These are phyloP conservation scores for Apophysomyces ossiformis DNA, from an alignment of 371 early-diverging fungal genomes.

Conservation along the genomic window DNA sequence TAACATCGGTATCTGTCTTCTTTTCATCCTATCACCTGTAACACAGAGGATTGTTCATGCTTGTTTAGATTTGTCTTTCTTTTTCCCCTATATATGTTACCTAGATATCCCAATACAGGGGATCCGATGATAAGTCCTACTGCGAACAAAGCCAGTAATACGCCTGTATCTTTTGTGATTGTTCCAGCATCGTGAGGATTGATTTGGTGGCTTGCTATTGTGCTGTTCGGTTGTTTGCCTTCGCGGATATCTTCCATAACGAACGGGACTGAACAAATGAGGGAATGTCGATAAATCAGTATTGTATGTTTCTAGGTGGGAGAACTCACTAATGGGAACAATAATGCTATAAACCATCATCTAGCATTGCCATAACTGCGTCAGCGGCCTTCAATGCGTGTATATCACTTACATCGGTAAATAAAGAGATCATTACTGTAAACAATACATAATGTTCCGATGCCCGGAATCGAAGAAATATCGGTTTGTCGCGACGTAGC, in stretches of 20 bases:
- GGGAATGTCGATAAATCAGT: not conserved
- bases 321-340: slow-evolving; percentile 64
- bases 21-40: slow-evolving; percentile 28
- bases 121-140: slow-evolving; percentile 72
- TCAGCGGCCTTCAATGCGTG: not conserved
- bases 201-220: not conserved
- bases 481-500: not conserved
- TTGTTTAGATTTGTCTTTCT: not conserved
- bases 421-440: not conserved
- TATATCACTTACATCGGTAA: slow-evolving; percentile 5
- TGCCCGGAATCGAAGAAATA: not conserved
- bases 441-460: not conserved
- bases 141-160: slow-evolving; percentile 67
- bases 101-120: slow-evolving; percentile 66
- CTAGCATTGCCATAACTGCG: slow-evolving; percentile 21
- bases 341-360: slow-evolving; percentile 75
- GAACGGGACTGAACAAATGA: slow-evolving; percentile 53
- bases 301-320: not conserved
- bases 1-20: slow-evolving; percentile 60
- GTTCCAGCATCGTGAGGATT: slow-evolving; percentile 33
- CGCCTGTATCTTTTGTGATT: slow-evolving; percentile 59
- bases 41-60: not conserved
- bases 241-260: slow-evolving; percentile 56
- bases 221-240: slow-evolving; percentile 18
- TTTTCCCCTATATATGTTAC: slow-evolving; percentile 8